A percentile compares a stretch with the other conserved stretches of the same genome.
Conservation (phyloP, 2,329 filamentous ascomycete genomes). For the Paraphoma chrysanthemicola region DNA sequence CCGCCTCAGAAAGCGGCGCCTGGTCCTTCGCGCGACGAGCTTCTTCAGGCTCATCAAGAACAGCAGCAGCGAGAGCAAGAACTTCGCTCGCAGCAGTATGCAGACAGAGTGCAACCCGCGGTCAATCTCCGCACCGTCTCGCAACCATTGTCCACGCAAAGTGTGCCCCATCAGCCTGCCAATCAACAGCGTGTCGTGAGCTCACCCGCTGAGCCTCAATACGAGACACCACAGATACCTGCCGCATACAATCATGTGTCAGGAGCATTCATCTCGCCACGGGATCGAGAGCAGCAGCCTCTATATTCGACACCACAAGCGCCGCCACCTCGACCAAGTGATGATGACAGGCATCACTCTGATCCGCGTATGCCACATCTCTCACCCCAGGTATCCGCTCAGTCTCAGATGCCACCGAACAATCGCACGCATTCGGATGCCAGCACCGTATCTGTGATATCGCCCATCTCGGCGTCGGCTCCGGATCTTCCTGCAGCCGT, state of each 20-base stretch:
- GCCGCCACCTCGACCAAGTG: slow-evolving; percentile 10
- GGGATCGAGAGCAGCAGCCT: slow-evolving; percentile 19
- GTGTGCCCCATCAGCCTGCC: slow-evolving; percentile 13
- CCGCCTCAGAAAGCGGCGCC: slow-evolving; percentile 5
- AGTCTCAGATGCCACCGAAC: slow-evolving; percentile 31
- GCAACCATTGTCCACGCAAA: slow-evolving; percentile 19
- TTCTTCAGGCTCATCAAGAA: slow-evolving; percentile 17
- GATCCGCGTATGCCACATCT: slow-evolving; percentile 40
- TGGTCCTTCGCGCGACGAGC: slow-evolving; percentile 9
- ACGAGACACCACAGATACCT: slow-evolving; percentile 46
- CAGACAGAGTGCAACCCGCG: slow-evolving; percentile 10
- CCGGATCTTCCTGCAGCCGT: slow-evolving; percentile 20
- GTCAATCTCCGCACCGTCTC: slow-evolving; percentile 26
- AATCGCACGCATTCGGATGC: slow-evolving; percentile 35
- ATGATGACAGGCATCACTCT: slow-evolving; percentile 29
- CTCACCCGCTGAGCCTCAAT: slow-evolving; percentile 37
- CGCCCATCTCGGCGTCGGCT: slow-evolving; percentile 35
- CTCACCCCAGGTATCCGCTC: slow-evolving; percentile 42
- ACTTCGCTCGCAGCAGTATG: slow-evolving; percentile 11
- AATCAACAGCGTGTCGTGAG: slow-evolving; percentile 27
- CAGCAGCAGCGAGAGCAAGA: slow-evolving; percentile 11
- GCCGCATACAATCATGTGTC: slow-evolving; percentile 43
- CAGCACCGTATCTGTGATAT: slow-evolving; percentile 38
- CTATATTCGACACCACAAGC: slow-evolving; percentile 16
- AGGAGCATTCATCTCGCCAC: slow-evolving; percentile 38